Base-by-base conservation (phyloP, 2,329 filamentous ascomycete genomes). In the Microcyclosporella mali region DNA sequence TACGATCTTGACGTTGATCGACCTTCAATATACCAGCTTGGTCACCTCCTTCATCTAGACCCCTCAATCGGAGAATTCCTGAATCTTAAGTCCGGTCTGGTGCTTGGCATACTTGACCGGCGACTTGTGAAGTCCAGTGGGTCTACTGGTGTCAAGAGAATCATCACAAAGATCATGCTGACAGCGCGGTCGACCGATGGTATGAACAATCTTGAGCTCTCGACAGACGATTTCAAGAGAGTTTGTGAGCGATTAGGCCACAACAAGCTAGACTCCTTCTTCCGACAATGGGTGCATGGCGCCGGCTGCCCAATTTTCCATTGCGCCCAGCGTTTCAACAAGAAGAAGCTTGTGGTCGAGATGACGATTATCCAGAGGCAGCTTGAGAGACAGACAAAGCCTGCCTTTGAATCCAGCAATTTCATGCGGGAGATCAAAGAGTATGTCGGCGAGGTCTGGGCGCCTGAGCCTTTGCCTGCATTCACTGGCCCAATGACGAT, bases 401-500 rank as follows among this genome's bases (percentile, higher is more conserved):
- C 73, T 65, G 59, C 77, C 63, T 70, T 94, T 11, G 77, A 82
- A 15, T 84, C 84, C 49, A 72, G 80, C 10, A 81, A 84, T 2
- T 97, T 98, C 57, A 77, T 94, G 67, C 78, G 87, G 41, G 84
- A 92, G 52, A 79, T 90, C 43, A 86, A 94, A 55, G 89, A 97
- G 64, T 78, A 78, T 25, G 76, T 94, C 28, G 81, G 80, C 44
- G 76, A 81, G 12, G 82, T 81, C 11, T 76, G 80, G 40, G 70
- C 87, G 12, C 85, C 87, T 51, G 61, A 60, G 41, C 44, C 55
- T 2, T 60, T 61, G 19, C 77, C 81, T n/a, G 76, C 87, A 1
- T 97, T 97, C 58, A 92, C 88, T 1, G 92, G 92, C 0, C 90
- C 92, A 0, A 95, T 98, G 86, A 98, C 92, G 0, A 90, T 98